Base-by-base conservation (phyloP, 345 rosid genomes). In the Carallia pectinifolia region DNA sequence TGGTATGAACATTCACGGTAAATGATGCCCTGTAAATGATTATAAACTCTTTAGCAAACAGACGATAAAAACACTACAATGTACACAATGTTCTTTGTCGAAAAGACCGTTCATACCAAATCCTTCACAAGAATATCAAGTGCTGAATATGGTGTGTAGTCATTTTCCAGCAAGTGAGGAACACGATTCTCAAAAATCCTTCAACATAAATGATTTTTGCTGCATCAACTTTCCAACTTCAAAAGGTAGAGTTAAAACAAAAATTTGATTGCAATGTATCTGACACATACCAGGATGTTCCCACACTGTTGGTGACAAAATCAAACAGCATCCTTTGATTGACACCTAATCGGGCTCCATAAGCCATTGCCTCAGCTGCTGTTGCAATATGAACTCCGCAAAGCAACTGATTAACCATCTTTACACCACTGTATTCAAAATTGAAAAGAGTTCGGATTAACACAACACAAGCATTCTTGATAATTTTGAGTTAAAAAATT, bases 111-210 rank as follows among this genome's bases (percentile, higher is more conserved):
- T 82, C 89, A 77, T 65, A 93, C 97, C 91, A 93, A 81, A 84
- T 93, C 98, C 86, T 93, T 93, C 80, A 93, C 97, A 83, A 91
- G 91, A 58, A 93, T 93, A 81, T 93, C 97, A 61, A 93, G 96
- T 47, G 98, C 98, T 36, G 98, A 93, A 73, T 86, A 84, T 31
- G 98, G 97, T 63, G 97, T 89, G 60, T 91, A 93, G 77, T 93
- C 97, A 67, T 89, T 87, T 67, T 91, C 94, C 80, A 93, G 71
- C 98, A 93, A 91, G 81, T 93, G 96, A 0, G 97, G 97, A 77
- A 89, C 98, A 16, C 98, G 96, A 76, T 93, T 93, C 83, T 89
- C 96, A 86, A 89, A 88, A 94, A 93, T 91, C 98, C 98, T 93
- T 88, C 81, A 78, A 81, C 37, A 75, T 44, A 72, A 64, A 67